Evolutionary conservation across 139 green algal species (phyloP), one percentile per base, ranked within the genome.

Genomic region (Nannochloris sp.): DNA sequence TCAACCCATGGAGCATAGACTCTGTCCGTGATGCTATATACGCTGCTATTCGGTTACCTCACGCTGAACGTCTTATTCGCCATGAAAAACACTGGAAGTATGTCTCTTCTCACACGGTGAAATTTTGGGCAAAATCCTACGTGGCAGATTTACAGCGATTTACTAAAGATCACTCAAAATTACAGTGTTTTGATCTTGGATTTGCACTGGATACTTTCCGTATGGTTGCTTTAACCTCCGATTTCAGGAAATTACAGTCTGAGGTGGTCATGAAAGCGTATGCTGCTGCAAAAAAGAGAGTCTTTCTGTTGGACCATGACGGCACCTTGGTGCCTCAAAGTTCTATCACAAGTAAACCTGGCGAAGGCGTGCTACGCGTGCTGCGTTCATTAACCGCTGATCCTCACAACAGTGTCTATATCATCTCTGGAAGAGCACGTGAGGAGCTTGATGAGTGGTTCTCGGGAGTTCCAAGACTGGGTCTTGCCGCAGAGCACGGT

Each of bases 1-100:
- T 98, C 37, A 99, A 99, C 81, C 93, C 93, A 39, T 99, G 93
- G 93, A 88, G 78, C 68, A 77, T 97, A 12, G 88, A 96, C 32
- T 57, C 65, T 51, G 64, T 78, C 27, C 78, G 83, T 13, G 92
- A 99, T 67, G 90, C 83, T 35, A 91, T 98, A 57, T 94, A 95
- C 78, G 59, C 72, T 32, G 72, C 73, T 27, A 71, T 81, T 54
- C 39, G 53, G 6, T 44, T 81, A 64, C 65, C 83, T 6, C 70
- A 71, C 24, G 65, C 65, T 27, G 89, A 97, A 67, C 75, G 83
- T 13, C 70, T 83, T 61, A 76, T 93, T 61, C 73, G 94, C 30
- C 94, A 99, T 72, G 85, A 95, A 42, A 97, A 97, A 82, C 94
- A 99, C 86, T 99, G 90, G 87, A 80, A 82, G 39, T 99, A 98